Evolutionary conservation across 495 filamentous ascomycete species (phyloP), one percentile per base, ranked within the genome.

Genomic region (Hapsidospora chrysogenum): DNA sequence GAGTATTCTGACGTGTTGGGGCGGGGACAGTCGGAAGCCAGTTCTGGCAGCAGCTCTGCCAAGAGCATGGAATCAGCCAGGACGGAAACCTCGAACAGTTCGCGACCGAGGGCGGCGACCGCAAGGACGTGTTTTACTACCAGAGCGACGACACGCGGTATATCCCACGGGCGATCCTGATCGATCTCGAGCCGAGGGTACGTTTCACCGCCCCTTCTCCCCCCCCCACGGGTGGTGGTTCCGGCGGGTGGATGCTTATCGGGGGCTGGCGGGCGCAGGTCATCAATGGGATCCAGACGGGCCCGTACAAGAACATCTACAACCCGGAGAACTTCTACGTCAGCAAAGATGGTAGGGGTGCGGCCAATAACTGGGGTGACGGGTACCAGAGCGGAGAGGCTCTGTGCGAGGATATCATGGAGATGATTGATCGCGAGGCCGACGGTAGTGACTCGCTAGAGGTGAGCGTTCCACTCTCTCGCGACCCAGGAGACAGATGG

Each of bases 61-160:
- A 83, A 57, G 89, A 97, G 52, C 89, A 97, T 54, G 92, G 92
- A 31, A 97, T 97, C 58, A 93, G 76, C 44, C 82, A 89, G 51
- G 85, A 94, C 61, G 89, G 89, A 22, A 95, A 95, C 49, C 69
- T 97, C 29, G 85, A 92, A 57, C 83, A 92, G 48, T 92, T 85
- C 58, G 86, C 89, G 48, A 92, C 83, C 33, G 86, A 95, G 51
- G 92, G 89, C 41, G 85, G 85, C 31, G 89, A 97, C 59, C 74
- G 89, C 48, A 97, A 97, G 55, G 89, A 97, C 57, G 89, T 96
- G 33, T 97, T 97, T 60, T 97, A 95, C 70, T 97, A 97, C 57
- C 89, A 96, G 66, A 84, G 78, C 37, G 89, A 97, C 57, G 89
- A 97, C 55, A 97, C 89, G 31, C 72, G 89, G 59, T 97, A 97